Evolutionary conservation across 2,329 filamentous ascomycete species (phyloP).

Genomic region (Aspergillus jensenii): DNA sequence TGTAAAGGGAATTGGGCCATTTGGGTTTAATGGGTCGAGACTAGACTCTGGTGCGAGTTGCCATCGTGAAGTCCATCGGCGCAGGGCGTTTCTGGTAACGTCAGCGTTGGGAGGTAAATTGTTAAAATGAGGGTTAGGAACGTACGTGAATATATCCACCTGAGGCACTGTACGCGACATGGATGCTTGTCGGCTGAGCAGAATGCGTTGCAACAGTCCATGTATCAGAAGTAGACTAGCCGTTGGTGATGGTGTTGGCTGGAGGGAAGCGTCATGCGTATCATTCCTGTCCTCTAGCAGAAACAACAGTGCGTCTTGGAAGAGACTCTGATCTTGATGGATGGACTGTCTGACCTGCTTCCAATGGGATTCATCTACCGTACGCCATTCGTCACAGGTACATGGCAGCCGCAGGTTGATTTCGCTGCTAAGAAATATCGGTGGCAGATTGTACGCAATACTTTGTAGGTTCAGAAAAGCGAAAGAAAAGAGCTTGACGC

Average conservation of each 20-base stretch:
- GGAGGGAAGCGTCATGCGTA: too few species aligned
- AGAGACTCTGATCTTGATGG: conserved; percentile 16
- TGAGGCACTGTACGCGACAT: too few species aligned
- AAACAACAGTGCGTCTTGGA: conserved; percentile 21
- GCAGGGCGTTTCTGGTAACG: conserved; percentile 36
- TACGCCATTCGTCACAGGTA: conserved; percentile 24
- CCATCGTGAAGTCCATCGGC: conserved; percentile 43
- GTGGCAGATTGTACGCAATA: conserved; percentile 26
- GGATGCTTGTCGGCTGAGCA: too few species aligned
- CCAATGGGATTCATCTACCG: conserved; percentile 22
- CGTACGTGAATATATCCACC: too few species aligned
- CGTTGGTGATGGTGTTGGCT: too few species aligned
- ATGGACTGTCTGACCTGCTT: conserved; percentile 9
- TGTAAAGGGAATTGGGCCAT: conserved; percentile 65
- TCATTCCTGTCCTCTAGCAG: not conserved
- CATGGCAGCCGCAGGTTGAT: conserved; percentile 28
- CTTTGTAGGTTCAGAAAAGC: conserved; percentile 27
- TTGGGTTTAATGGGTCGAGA: conserved; percentile 32
- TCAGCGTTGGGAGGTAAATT: not conserved
- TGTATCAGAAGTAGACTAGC: too few species aligned
- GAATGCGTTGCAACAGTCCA: too few species aligned
- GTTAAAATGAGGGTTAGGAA: not conserved
- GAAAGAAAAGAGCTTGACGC: conserved; percentile 27
- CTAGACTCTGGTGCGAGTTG: conserved; percentile 43
- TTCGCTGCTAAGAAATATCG: conserved; percentile 26